These are phyloP conservation scores for Avena insularis DNA, from an alignment of 176 grass and related monocot genomes.

Conservation along the genomic window DNA sequence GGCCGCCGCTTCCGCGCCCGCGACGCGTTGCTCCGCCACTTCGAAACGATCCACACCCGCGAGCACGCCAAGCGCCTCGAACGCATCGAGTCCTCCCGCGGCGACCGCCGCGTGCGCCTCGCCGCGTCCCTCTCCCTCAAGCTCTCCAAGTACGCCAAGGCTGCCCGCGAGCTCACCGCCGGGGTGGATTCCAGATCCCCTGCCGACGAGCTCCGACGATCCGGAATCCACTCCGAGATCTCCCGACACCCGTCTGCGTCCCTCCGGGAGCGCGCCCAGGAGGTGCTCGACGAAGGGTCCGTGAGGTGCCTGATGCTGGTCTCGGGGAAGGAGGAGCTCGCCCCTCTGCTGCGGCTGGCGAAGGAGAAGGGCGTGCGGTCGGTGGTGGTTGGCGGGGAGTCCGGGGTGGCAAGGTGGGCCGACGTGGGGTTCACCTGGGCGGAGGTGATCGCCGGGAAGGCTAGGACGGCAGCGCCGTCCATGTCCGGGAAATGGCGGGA, in stretches of 20 bases:
- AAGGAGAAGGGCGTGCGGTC: conserved; percentile 54
- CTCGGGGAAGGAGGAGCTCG: conserved; percentile 43
- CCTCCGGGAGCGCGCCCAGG: conserved; percentile 43
- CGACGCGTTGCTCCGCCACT: conserved; percentile 56
- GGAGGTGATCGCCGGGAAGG: conserved; percentile 64
- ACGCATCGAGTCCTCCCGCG: conserved; percentile 55
- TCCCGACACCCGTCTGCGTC: conserved; percentile 27
- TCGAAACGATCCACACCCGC: conserved; percentile 53
- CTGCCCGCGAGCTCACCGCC: conserved; percentile 57
- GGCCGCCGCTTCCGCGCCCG: conserved; percentile 44
- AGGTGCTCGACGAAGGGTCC: conserved; percentile 61
- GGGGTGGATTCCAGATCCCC: conserved; percentile 29
- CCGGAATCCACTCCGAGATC: conserved; percentile 46
- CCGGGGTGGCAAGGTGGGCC: conserved; percentile 49
- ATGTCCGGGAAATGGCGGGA: conserved; percentile 59
- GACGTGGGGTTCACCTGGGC: conserved; percentile 59
- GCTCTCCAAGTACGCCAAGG: conserved; percentile 73
- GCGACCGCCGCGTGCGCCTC: conserved; percentile 59
- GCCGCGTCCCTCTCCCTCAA: conserved; percentile 61
- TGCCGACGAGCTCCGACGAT: conserved; percentile 51
- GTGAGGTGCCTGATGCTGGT: conserved; percentile 57
- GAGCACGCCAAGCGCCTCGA: conserved; percentile 73
- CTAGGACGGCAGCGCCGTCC: conserved; percentile 48
- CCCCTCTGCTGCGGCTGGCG: conserved; percentile 50
- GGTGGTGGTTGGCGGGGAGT: conserved; percentile 62